A percentile compares a stretch with the other conserved stretches of the same genome.
Conservation (phyloP, 2,329 filamentous ascomycete genomes). For the Sclerotinia subarctica region DNA sequence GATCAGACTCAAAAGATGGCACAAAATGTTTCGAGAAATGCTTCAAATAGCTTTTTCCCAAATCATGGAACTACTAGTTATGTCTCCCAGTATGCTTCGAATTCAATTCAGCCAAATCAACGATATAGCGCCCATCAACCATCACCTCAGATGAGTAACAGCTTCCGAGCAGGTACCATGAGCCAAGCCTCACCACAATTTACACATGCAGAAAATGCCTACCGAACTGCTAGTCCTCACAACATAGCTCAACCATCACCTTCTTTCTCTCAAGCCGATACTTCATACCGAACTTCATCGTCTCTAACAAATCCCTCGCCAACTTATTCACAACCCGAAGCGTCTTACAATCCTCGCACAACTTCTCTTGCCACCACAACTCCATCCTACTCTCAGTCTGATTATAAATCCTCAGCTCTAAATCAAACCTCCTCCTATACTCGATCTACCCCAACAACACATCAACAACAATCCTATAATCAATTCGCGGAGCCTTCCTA, state of each 20-base stretch:
- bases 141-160: slow-evolving; percentile 35
- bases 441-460: slow-evolving; percentile 33
- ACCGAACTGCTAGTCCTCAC: slow-evolving; percentile 36
- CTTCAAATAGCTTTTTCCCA: slow-evolving; percentile 35
- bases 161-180: slow-evolving; percentile 30
- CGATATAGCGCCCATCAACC: slow-evolving; percentile 34
- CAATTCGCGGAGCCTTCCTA: slow-evolving; percentile 35
- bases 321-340: slow-evolving; percentile 33
- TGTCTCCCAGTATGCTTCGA: slow-evolving; percentile 36
- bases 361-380: slow-evolving; percentile 31
- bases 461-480: slow-evolving; percentile 33
- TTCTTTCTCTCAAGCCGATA: slow-evolving; percentile 33
- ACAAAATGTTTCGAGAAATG: slow-evolving; percentile 28
- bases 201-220: slow-evolving; percentile 34
- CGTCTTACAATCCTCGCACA: slow-evolving; percentile 31
- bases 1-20: slow-evolving; percentile 30
- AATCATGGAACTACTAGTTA: slow-evolving; percentile 30
- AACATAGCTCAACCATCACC: slow-evolving; percentile 34
- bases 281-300: slow-evolving; percentile 29
- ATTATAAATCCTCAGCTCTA: slow-evolving; percentile 24
- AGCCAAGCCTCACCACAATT: slow-evolving; percentile 36
- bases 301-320: slow-evolving; percentile 33
- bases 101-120: slow-evolving; percentile 32
- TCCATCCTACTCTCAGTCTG: slow-evolving; percentile 32
- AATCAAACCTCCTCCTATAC: slow-evolving; percentile 30